phyloP scores from a whole-genome alignment of 495 filamentous ascomycete genomes.

The Lichenothelia convexa region DNA sequence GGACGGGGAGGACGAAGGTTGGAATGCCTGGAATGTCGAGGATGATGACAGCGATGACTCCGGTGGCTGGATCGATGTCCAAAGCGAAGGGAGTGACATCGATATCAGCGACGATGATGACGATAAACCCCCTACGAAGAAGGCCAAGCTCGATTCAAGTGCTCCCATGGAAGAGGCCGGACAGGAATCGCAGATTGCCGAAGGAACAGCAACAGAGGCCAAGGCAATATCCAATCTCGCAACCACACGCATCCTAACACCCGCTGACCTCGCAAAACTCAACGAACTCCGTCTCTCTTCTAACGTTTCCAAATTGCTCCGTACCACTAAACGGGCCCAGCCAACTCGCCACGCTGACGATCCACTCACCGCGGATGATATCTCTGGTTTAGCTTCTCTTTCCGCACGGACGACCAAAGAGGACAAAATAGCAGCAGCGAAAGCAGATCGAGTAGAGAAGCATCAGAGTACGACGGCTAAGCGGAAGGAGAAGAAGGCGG shows the following conservation, averaged over 20 bases:
- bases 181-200: constrained; percentile 14
- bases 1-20: constrained; percentile 41
- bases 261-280: constrained; percentile 81
- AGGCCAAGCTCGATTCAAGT: constrained; percentile 18
- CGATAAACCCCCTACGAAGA: constrained; percentile 43
- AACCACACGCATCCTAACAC: constrained; percentile 78
- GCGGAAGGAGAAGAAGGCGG: constrained; percentile 65
- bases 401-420: constrained; percentile 59
- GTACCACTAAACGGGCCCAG: constrained; percentile 12
- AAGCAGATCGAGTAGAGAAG: constrained; percentile 54
- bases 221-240: constrained; percentile 44
- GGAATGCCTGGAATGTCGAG: constrained; percentile 72
- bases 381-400: constrained; percentile 52
- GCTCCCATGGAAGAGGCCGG: constrained; percentile 1
- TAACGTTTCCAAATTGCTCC: constrained; percentile 41
- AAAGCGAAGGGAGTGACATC: constrained; percentile 59
- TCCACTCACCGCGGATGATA: constrained; percentile 67
- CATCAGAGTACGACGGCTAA: constrained; percentile 68
- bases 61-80: constrained; percentile 82
- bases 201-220: constrained; percentile 22
- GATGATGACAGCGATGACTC: constrained; percentile 59
- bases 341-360: constrained; percentile 54
- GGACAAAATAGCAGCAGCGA: constrained; percentile 61
- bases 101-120: constrained; percentile 46
- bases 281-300: constrained; percentile 65